A percentile compares a stretch with the other conserved stretches of the same genome.
These are phyloP conservation scores for Backusella australiensis DNA, from an alignment of 192 early-diverging fungal genomes.

Conservation along the genomic window DNA sequence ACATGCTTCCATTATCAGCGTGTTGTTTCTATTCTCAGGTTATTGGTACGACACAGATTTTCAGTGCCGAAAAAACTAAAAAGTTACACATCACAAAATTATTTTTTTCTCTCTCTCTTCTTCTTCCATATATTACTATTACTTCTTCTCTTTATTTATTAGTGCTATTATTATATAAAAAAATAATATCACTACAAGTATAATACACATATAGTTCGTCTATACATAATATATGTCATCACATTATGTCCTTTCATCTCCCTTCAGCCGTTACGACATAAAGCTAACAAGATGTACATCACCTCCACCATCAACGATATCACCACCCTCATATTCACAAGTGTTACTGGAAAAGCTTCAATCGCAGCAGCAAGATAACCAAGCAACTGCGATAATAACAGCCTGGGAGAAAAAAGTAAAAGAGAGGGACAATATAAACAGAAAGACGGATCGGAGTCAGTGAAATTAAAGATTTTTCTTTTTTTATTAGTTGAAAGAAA, in stretches of 20 bases:
- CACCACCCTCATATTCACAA: neutral
- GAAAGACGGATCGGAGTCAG: neutral
- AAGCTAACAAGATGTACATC: neutral
- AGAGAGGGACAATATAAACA: neutral
- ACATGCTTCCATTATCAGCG: neutral
- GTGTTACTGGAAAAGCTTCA: neutral
- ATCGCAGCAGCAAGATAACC: neutral
- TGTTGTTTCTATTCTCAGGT: neutral
- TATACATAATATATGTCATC: neutral
- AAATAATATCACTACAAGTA: neutral
- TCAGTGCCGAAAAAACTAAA: neutral
- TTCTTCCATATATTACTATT: neutral
- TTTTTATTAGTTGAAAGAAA: neutral
- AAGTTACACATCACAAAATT: neutral
- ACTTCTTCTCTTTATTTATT: neutral
- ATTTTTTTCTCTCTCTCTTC: neutral
- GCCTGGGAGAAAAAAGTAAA: conserved; percentile 2
- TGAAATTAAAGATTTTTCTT: neutral
- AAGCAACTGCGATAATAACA: neutral
- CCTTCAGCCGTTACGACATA: neutral
- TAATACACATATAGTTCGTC: neutral
- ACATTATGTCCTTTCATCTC: neutral
- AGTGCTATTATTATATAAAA: neutral
- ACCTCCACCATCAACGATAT: neutral
- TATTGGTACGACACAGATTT: neutral